Evolutionary conservation across 108 stramenopile genomes (phyloP).

Genomic region (Discostella stelligeroides): DNA sequence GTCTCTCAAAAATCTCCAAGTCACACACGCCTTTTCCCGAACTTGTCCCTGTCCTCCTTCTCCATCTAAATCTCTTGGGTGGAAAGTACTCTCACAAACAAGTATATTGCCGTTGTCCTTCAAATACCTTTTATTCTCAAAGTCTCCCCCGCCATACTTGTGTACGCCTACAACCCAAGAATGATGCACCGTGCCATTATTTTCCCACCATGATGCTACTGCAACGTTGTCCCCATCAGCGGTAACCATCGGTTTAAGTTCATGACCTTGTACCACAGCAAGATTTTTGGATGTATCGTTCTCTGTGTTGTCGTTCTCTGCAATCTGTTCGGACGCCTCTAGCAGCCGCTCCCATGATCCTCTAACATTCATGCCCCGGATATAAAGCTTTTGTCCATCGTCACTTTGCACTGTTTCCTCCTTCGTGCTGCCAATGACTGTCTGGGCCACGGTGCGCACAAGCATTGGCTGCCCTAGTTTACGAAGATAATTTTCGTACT

Average conservation of each 20-base stretch:
- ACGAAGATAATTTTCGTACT: conserved; percentile 76
- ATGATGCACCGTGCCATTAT: conserved; percentile 64
- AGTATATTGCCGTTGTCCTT: conserved; percentile 54
- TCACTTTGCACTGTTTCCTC: conserved; percentile 73
- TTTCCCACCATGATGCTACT: conserved; percentile 85
- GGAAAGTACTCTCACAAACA: conserved; percentile 77
- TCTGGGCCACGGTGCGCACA: conserved; percentile 71
- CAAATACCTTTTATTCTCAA: conserved; percentile 76
- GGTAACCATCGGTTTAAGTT: conserved; percentile 52
- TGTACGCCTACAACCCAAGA: conserved; percentile 78
- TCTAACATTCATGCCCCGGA: conserved; percentile 68
- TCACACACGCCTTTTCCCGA: conserved; percentile 42
- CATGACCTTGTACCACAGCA: conserved; percentile 39
- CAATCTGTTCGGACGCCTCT: conserved; percentile 36
- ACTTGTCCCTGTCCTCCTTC: conserved; percentile 19
- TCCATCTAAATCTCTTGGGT: conserved; percentile 46
- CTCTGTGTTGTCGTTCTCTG: neutral
- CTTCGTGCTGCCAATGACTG: conserved; percentile 67
- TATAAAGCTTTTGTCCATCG: conserved; percentile 56
- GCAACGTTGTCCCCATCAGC: conserved; percentile 73
- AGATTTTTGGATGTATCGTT: neutral
- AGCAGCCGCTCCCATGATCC: conserved; percentile 83
- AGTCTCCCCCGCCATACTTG: conserved; percentile 77
- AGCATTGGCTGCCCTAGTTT: conserved; percentile 75
- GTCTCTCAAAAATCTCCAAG: conserved; percentile 49